Base-by-base conservation (phyloP, 768 basidiomycete genomes). In the Tylopilus subfusipes region DNA sequence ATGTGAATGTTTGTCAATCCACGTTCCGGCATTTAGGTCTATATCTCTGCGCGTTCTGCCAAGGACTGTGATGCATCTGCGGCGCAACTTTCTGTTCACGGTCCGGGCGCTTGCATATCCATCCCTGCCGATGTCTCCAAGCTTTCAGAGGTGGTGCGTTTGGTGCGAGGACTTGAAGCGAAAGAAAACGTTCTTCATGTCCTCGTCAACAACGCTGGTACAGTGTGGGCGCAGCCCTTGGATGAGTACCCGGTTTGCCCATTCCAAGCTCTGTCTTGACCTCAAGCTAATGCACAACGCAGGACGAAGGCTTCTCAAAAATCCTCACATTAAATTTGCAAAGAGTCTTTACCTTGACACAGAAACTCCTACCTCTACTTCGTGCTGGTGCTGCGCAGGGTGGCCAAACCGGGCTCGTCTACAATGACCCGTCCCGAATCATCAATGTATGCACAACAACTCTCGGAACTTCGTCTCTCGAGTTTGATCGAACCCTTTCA, bases 171-270 rank as follows among this genome's bases (percentile, higher is more conserved):
- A 66, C 60, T 86, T 25, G 63, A 73, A 47, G 72, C 73, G 46
- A 72, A 73, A 63, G 86, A 88, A 71, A 72, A 75, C 42, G 76
- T 65, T 1, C 64, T 86, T 33, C 78, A 85, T 63, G 75, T 81
- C 33, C 76, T 84, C 10, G 79, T 87, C 53, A 86, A 87, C 68
- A 86, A 86, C 55, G 82, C 82, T 8, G 84, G 84, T 8, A 75
- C 81, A n/a, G 74, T 77, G 18, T 82, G 82, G 82, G 78, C 75
- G 21, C 76, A 73, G 11, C 54, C 70, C 14, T 67, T 81, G 40
- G 76, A 78, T 49, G 73, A 78, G 19, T 76, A 78, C 60, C 74
- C 76, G 13, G 81, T 81, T 53, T 24, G 55, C 57, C 39, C 10
- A 30, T 57, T 25, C 39, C 56, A 47, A 13, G 31, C 38, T 42